Percentiles rank a stretch among this genome's conserved stretches.
These are phyloP conservation scores for Ilyonectria mors-panacis DNA, from an alignment of 2,329 filamentous ascomycete genomes.

Conservation along the genomic window DNA sequence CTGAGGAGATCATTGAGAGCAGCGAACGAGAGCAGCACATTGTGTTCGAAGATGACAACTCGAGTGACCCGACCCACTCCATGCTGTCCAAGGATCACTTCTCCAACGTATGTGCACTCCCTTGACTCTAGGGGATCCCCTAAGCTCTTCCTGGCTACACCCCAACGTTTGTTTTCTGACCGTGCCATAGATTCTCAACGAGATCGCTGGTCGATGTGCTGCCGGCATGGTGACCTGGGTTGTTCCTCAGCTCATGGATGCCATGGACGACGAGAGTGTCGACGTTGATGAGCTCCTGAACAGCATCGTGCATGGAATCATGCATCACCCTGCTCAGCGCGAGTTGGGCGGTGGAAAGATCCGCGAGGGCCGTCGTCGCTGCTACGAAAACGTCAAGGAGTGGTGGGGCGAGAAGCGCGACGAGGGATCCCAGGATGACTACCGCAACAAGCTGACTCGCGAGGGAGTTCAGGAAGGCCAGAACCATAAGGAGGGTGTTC, in stretches of 20 bases:
- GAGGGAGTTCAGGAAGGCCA: conserved; percentile 82
- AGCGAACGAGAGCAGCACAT: conserved; percentile 87
- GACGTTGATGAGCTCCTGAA: conserved; percentile 80
- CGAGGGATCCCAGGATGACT: conserved; percentile 66
- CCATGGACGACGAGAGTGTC: conserved; percentile 83
- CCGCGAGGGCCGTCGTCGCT: conserved; percentile 78
- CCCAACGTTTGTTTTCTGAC: conserved; percentile 6
- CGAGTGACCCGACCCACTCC: conserved; percentile 89
- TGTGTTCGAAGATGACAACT: conserved; percentile 85
- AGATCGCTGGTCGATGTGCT: conserved; percentile 87
- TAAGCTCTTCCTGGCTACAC: neutral
- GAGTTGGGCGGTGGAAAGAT: conserved; percentile 79
- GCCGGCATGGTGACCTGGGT: conserved; percentile 86
- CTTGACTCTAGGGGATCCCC: neutral
- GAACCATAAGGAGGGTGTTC: conserved; percentile 89
- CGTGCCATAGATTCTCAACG: conserved; percentile 77
- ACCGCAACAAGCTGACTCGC: conserved; percentile 82
- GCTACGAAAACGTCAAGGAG: conserved; percentile 84
- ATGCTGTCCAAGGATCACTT: conserved; percentile 98
- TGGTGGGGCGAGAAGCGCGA: conserved; percentile 85
- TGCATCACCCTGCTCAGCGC: conserved; percentile 90
- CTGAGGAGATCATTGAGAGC: conserved; percentile 88
- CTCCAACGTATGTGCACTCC: conserved; percentile 73
- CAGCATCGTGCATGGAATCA: conserved; percentile 84
- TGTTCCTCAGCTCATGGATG: conserved; percentile 89